Evolutionary conservation across 163 green algal genomes (phyloP), one percentile per base, ranked within the genome.

Genomic region (Volvox carteri): DNA sequence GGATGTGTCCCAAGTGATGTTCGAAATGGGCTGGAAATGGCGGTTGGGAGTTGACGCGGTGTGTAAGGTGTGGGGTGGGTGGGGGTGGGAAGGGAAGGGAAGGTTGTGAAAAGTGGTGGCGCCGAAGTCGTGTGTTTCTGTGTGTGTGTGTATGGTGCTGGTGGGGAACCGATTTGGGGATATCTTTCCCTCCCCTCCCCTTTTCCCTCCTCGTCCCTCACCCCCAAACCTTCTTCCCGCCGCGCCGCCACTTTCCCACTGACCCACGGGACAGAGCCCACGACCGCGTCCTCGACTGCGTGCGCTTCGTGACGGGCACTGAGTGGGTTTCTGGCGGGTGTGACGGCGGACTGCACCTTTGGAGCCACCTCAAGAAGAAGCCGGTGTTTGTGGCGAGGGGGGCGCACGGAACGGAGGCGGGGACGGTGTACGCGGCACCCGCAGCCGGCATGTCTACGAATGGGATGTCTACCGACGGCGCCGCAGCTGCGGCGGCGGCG

Each of bases 301-400:
- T 58, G 81, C 91, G 92, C 42, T 96, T 96, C 73, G 79, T 98
- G 4, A 95, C 92, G 21, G 68, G 88, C 46, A 95, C 89, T 1
- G 95, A 98, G 81, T 99, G 97, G 95, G 77, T 99, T 18, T 97
- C 95, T 0, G 98, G 98, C 44, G 92, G 89, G 30, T 92, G 93
- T 12, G 96, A 98, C 86, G 97, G 97, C 58, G 90, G 78, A 23
- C 42, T 98, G 62, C 91, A 96, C 42, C 67, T 98, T 78, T 99
- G 97, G 97, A 96, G 70, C 54, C 86, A 93, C 37, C 62, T 95
- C 14, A 97, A 97, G 68, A 99, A 99, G 94, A 98, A 97, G 80
- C 96, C 98, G 1, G 89, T 96, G 46, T 88, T 85, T 25, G 60
- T 96, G 0, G 72, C 95, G 6, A 74, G 87, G 14, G 79, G 80